These are phyloP conservation scores for Fusarium sp. DNA, from an alignment of 2,329 filamentous ascomycete species.

Conservation along the genomic window DNA sequence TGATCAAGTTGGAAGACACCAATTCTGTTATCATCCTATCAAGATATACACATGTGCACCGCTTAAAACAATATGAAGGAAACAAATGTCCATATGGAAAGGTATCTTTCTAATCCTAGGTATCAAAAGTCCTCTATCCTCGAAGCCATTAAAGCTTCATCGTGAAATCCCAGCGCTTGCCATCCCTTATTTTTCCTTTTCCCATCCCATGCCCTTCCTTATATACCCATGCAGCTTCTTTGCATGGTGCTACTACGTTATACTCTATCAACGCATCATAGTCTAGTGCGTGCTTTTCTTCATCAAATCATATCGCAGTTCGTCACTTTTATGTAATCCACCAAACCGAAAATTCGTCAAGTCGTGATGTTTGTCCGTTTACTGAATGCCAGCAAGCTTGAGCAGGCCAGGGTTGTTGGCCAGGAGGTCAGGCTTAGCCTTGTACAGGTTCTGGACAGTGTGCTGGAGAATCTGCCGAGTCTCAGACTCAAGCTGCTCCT, in stretches of 20 bases:
- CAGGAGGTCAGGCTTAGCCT: conserved; percentile 48
- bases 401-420: conserved; percentile 46
- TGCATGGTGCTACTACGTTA: conserved; percentile 24
- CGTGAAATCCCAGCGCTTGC: conserved; percentile 29
- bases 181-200: conserved; percentile 13
- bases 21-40: not conserved
- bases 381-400: conserved; percentile 45
- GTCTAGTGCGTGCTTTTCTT: conserved; percentile 30
- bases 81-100: conserved; percentile 20
- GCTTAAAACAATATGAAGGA: not conserved
- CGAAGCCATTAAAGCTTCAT: conserved; percentile 12
- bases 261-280: conserved; percentile 35
- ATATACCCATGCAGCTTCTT: conserved; percentile 15
- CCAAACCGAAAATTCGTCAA: conserved; percentile 26
- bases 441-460: conserved; percentile 63
- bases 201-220: conserved; percentile 10
- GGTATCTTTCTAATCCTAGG: conserved; percentile 39
- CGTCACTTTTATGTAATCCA: conserved; percentile 25
- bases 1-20: not conserved
- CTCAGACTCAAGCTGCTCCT: conserved; percentile 79
- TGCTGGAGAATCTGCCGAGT: conserved; percentile 73
- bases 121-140: conserved; percentile 30
- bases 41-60: not conserved
- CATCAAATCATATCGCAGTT: conserved; percentile 42
- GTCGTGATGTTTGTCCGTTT: conserved; percentile 26